phyloP scores from a whole-genome alignment of 345 rosid genomes.

The Arabidopsis arenosa region DNA sequence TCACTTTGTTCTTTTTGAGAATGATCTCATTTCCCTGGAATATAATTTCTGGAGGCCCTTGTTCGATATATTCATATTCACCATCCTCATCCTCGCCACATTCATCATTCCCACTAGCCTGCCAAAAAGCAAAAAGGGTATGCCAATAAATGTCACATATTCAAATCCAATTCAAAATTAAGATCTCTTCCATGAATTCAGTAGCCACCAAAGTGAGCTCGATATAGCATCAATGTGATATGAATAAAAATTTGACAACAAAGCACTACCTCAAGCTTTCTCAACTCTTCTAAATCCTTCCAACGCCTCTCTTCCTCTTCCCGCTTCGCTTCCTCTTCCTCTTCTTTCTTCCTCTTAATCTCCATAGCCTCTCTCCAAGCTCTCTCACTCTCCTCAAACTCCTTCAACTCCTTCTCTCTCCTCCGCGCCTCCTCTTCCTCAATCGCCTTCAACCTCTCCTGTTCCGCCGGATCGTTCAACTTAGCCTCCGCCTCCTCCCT shows the following conservation, averaged over 20 bases:
- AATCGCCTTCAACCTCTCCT: slow-evolving; percentile 53
- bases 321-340: slow-evolving; percentile 53
- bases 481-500: slow-evolving; percentile 64
- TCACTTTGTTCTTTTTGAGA: slow-evolving; percentile 76
- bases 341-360: slow-evolving; percentile 58
- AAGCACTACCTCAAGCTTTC: slow-evolving; percentile 48
- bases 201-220: slow-evolving; percentile 4
- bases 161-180: background rate
- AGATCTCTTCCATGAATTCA: background rate
- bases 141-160: background rate
- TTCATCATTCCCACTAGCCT: slow-evolving; percentile 54
- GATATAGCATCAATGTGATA: background rate
- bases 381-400: slow-evolving; percentile 84
- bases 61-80: slow-evolving; percentile 84
- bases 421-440: slow-evolving; percentile 67
- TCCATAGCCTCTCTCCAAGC: slow-evolving; percentile 71
- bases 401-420: slow-evolving; percentile 65
- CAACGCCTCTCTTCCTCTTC: slow-evolving; percentile 52
- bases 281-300: slow-evolving; percentile 49
- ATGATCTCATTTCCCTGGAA: slow-evolving; percentile 92
- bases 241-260: slow-evolving; percentile 9
- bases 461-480: slow-evolving; percentile 73
- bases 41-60: slow-evolving; percentile 91
- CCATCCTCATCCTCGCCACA: slow-evolving; percentile 57
- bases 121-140: slow-evolving; percentile 29